phyloP scores from a whole-genome alignment of 495 filamentous ascomycete genomes.

The Eremomyces bilateralis region DNA sequence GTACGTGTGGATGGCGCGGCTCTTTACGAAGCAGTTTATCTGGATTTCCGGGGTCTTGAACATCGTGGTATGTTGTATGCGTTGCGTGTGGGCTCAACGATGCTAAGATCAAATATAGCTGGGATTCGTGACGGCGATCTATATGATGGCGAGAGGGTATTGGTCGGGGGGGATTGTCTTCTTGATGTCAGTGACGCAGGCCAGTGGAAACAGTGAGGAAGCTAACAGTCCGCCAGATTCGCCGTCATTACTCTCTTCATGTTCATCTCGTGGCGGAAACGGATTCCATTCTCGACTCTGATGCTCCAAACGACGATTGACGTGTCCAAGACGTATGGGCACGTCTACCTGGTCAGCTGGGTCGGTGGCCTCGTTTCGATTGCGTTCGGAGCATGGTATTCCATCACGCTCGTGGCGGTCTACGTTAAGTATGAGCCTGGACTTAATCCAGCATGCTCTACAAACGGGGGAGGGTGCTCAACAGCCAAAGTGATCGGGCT shows the following conservation, averaged over 20 bases:
- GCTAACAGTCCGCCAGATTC: too few species aligned
- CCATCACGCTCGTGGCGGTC: slow-evolving; percentile 36
- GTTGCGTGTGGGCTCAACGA: too few species aligned
- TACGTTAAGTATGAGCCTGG: slow-evolving; percentile 63
- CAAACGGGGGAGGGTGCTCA: slow-evolving; percentile 45
- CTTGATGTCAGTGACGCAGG: too few species aligned
- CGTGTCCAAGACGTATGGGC: slow-evolving; percentile 57
- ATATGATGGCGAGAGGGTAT: slow-evolving; percentile 42
- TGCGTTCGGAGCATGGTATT: slow-evolving; percentile 44
- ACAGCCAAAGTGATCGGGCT: slow-evolving; percentile 60
- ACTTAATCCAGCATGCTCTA: slow-evolving; percentile 42
- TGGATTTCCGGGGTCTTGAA: slow-evolving; percentile 62
- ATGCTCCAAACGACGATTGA: slow-evolving; percentile 81
- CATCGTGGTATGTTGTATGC: too few species aligned
- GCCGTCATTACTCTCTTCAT: slow-evolving; percentile 59
- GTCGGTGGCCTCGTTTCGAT: slow-evolving; percentile 54
- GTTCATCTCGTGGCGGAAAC: slow-evolving; percentile 62
- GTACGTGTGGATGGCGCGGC: slow-evolving; percentile 56
- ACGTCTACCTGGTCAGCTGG: slow-evolving; percentile 61
- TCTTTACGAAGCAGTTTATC: slow-evolving; percentile 76
- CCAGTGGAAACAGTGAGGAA: too few species aligned
- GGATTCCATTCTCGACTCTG: slow-evolving; percentile 73
- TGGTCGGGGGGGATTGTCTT: slow-evolving; percentile 74
- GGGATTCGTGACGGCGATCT: slow-evolving; percentile 44
- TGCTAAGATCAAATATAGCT: too few species aligned